phyloP scores from a whole-genome alignment of 371 early-diverging fungal species.

The Capillidium rhysosporum region DNA sequence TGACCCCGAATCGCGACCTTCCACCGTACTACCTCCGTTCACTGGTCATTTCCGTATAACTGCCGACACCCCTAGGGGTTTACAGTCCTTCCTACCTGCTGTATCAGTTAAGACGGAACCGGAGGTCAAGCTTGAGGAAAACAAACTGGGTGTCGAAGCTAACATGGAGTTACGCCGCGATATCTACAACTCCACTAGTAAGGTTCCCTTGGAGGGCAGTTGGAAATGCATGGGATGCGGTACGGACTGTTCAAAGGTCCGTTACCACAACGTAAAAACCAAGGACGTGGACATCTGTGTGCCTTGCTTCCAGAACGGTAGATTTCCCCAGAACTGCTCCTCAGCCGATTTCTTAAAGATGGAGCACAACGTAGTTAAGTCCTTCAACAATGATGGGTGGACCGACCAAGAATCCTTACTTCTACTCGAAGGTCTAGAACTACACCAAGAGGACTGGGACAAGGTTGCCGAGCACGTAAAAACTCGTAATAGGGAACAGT shows the following conservation, averaged over 20 bases:
- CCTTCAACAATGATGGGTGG: conserved; percentile 54
- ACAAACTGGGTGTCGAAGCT: neutral
- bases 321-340: conserved; percentile 67
- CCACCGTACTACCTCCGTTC: conserved; percentile 80
- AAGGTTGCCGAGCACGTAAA: conserved; percentile 85
- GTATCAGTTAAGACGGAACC: conserved; percentile 6
- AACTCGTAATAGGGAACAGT: conserved; percentile 80
- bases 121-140: neutral
- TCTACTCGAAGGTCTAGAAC: conserved; percentile 89
- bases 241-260: conserved; percentile 55
- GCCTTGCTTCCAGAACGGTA: conserved; percentile 79
- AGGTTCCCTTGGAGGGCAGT: conserved; percentile 6
- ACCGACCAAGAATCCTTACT: conserved; percentile 83
- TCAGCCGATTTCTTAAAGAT: conserved; percentile 79
- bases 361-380: conserved; percentile 22
- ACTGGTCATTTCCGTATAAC: conserved; percentile 91
- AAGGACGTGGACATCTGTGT: conserved; percentile 71
- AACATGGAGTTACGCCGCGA: conserved; percentile 20
- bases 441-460: conserved; percentile 94
- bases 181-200: conserved; percentile 22
- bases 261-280: conserved; percentile 65
- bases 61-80: conserved; percentile 86
- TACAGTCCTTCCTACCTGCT: conserved; percentile 60
- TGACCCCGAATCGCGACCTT: conserved; percentile 81
- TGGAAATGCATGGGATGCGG: conserved; percentile 65